phyloP scores from a whole-genome alignment of 306 rosid genomes.

The Inga oerstediana region DNA sequence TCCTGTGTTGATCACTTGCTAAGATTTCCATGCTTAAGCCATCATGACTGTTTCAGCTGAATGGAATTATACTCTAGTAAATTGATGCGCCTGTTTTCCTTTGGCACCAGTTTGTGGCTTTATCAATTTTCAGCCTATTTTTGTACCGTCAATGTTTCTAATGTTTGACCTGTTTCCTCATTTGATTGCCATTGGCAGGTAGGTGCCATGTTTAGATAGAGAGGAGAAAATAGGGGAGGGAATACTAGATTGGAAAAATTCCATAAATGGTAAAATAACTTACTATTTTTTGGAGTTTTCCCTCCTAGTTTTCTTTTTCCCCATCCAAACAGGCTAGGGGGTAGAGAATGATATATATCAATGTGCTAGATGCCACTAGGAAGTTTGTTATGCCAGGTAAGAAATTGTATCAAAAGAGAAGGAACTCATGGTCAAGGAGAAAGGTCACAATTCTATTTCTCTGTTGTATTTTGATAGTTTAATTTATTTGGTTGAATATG shows the following conservation, averaged over 20 bases:
- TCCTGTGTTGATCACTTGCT: neutral
- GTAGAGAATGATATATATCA: conserved; percentile 33
- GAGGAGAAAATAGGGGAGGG: no score
- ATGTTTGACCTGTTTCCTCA: conserved; percentile 10
- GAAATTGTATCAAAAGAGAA: conserved; percentile 75
- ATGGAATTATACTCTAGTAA: neutral
- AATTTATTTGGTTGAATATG: neutral
- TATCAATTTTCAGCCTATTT: neutral
- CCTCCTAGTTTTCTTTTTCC: no score
- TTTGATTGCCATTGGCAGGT: conserved; percentile 53
- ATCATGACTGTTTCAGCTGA: neutral
- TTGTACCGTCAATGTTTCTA: conserved; percentile 6
- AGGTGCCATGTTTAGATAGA: conserved; percentile 42
- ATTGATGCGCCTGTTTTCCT: neutral
- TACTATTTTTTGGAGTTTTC: no score
- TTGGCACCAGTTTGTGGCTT: neutral
- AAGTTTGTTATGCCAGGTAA: conserved; percentile 98
- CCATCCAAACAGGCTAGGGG: no score
- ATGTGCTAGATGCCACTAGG: conserved; percentile 84
- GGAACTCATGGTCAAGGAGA: conserved; percentile 86
- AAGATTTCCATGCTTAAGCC: neutral
- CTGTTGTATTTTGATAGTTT: conserved; percentile 5
- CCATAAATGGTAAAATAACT: no score
- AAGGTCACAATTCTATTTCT: conserved; percentile 58
- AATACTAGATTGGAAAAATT: no score